Evolutionary conservation across 2,329 filamentous ascomycete genomes (phyloP), one percentile per base, ranked within the genome.

Genomic region (Colletotrichum tanaceti): DNA sequence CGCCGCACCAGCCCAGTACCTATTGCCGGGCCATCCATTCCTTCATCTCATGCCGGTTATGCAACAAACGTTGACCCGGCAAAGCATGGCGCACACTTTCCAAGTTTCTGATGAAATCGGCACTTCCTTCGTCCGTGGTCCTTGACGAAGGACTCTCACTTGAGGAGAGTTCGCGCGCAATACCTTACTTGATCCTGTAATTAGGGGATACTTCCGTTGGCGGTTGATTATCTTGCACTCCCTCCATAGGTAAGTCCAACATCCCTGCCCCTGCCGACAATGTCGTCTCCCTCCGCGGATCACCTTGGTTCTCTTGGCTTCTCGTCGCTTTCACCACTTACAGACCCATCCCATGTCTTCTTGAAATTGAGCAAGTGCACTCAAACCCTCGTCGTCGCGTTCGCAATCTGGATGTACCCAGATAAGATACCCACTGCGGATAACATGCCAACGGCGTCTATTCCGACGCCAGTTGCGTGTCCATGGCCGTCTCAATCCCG

Each of bases 1-100:
- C 53, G 52, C 39, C 35, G 60, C 60, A 22, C 28, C n/a, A 59
- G 57, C 32, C 57, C 14, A 39, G 32, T 49, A n/a, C n/a, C n/a
- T n/a, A 44, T 14, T 47, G 22, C 43, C 44, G 9, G 20, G n/a
- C 38, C 41, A 11, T 24, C 16, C 18, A n/a, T n/a, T 16, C 44
- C 14, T 49, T 47, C 32, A 28, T 22, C 13, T 5, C 52, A 38
- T 54, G 32, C 35, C 32, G 35, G 32, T 39, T 39, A 35, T 18
- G 32, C 32, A 38, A 54, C 50, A 39, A 39, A n/a, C n/a, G 11
- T 54, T 22, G n/a, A 16, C 9, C 20, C 14, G 22, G 22, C 6
- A 24, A 35, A 18, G 18, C n/a, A 35, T 35, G 18, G 24, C 44
- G 14, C 44, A 11, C n/a, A n/a, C 10, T 28, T 35, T 4, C 4